Base-by-base conservation (phyloP, 306 rosid genomes). In the Erythrophleum fordii region DNA sequence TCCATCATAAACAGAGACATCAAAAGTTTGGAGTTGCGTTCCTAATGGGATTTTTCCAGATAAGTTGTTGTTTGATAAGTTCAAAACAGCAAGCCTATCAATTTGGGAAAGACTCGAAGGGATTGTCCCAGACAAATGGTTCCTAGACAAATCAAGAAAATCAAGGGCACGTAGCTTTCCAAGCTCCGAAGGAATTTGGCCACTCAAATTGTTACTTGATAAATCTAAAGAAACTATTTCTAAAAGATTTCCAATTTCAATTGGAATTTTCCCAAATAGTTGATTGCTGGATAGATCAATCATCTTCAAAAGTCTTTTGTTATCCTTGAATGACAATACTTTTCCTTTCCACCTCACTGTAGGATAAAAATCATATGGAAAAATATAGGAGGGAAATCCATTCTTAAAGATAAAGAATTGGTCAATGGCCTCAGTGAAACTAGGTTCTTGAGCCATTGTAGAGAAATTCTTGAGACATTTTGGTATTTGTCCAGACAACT, bases 281-380 rank as follows among this genome's bases (percentile, higher is more conserved):
- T 20, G 60, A 23, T 79, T 79, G 12, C 77, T 70, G 0, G 78
- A 79, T 18, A 60, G 20, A 9, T 79, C 83, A 2, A 61, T 52
- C 2, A 26, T 11, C 29, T 37, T 73, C 10, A 65, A 9, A 10
- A 66, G 76, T 9, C 39, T 9, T 9, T 13, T 13, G 4, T 7
- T 8, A 20, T 26, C 14, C 5, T 17, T 48, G 45, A 10, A 52
- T 20, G 31, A 0, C 16, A 25, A 25, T 1, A 11, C 23, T 26
- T 14, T 23, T 7, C 79, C 35, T 29, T 73, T 73, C 74, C 66
- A 25, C 17, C 34, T 26, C 3, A 59, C 35, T 11, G 0, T 25
- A 1, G 66, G 37, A 25, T 11, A 59, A 1, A 59, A 42, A 7
- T 42, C 46, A 9, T 9, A 42, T 42, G 46, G 9, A 9, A 9